Evolutionary conservation across 2,329 filamentous ascomycete species (phyloP).

Genomic region (Cadophora luteo-olivacea): DNA sequence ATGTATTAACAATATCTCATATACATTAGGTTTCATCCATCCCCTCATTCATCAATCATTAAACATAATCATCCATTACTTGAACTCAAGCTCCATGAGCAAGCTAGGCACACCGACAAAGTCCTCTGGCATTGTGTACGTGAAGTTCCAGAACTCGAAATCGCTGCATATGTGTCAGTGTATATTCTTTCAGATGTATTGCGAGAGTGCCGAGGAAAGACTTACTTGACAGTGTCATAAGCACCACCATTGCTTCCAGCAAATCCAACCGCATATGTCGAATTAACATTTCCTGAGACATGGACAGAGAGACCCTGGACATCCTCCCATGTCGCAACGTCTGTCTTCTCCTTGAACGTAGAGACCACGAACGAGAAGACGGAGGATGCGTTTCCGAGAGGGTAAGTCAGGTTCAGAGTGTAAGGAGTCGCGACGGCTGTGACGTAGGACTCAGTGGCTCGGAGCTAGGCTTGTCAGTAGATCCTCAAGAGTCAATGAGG

Average conservation of each 20-base stretch:
- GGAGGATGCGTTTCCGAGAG: slow-evolving; percentile 54
- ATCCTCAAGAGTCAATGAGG: background rate
- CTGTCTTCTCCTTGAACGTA: slow-evolving; percentile 52
- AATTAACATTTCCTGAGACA: slow-evolving; percentile 44
- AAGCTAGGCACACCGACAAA: slow-evolving; percentile 38
- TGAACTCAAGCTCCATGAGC: slow-evolving; percentile 32
- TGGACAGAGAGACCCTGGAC: slow-evolving; percentile 55
- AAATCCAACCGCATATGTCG: slow-evolving; percentile 31
- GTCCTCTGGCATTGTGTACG: slow-evolving; percentile 48
- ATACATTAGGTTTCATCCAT: background rate
- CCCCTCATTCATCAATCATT: slow-evolving; percentile 5
- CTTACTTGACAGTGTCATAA: slow-evolving; percentile 47
- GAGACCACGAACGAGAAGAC: slow-evolving; percentile 59
- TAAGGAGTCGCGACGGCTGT: slow-evolving; percentile 50
- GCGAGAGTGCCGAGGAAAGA: slow-evolving; percentile 16
- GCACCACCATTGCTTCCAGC: slow-evolving; percentile 45
- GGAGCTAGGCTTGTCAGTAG: slow-evolving; percentile 38
- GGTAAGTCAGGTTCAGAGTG: slow-evolving; percentile 59
- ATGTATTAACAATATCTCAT: background rate
- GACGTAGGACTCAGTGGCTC: slow-evolving; percentile 50
- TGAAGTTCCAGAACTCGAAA: slow-evolving; percentile 57
- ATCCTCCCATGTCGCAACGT: slow-evolving; percentile 54
- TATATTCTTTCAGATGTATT: background rate
- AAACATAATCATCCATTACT: slow-evolving; percentile 21
- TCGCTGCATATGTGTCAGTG: slow-evolving; percentile 38